Evolutionary conservation across 257 asterid genomes (phyloP).

Genomic region (Solanum corneliomulleri): DNA sequence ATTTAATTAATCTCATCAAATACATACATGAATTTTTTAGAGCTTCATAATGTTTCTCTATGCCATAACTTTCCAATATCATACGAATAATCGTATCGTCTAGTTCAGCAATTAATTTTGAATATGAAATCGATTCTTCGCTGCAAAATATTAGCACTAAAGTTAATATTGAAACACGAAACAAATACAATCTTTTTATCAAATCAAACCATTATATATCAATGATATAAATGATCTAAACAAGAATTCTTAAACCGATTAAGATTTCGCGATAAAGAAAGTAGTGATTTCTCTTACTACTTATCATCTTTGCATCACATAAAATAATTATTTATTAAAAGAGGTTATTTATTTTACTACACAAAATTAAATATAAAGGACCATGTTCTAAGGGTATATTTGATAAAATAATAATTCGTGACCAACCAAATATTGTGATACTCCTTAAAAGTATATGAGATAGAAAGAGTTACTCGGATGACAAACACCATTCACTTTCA

Average conservation of each 20-base stretch:
- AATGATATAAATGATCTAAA: background rate
- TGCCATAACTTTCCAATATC: constrained; percentile 26
- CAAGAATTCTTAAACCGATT: background rate
- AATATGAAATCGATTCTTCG: constrained; percentile 16
- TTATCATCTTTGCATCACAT: background rate
- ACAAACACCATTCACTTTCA: background rate
- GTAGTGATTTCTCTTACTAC: background rate
- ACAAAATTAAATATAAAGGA: background rate
- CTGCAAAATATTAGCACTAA: background rate
- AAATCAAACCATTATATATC: background rate
- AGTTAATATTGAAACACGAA: background rate
- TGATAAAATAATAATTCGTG: too few relatives aligned
- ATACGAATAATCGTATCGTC: constrained; percentile 15
- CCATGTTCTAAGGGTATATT: background rate
- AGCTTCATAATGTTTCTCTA: constrained; percentile 19
- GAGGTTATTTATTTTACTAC: background rate
- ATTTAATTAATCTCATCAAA: constrained; percentile 22
- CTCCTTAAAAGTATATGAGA: too few relatives aligned
- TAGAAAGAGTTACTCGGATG: too few relatives aligned
- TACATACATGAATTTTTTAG: constrained; percentile 10
- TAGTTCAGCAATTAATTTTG: constrained; percentile 11
- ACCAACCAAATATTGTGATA: too few relatives aligned
- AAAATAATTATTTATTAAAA: background rate
- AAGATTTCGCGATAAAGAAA: background rate
- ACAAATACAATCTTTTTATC: background rate